Evolutionary conservation across 352 stramenopile species (phyloP).

Genomic region (Halophytophthora batemanensis): DNA sequence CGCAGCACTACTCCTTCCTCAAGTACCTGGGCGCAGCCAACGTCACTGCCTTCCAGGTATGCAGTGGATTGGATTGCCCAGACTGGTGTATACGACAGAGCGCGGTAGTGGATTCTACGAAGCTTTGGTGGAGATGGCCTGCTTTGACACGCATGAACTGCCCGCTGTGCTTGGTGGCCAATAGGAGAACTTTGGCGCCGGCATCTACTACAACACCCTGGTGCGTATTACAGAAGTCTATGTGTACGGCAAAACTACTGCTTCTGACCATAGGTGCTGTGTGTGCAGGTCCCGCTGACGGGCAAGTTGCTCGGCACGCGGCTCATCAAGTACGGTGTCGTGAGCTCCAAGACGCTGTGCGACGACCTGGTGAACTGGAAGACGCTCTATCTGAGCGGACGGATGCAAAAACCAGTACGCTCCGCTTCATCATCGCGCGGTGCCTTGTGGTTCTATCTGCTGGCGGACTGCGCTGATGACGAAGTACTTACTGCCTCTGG

Average conservation of each 20-base stretch:
- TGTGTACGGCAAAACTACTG: neutral
- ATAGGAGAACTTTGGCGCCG: slow-evolving; percentile 72
- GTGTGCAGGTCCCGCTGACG: slow-evolving; percentile 45
- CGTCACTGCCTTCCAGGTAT: slow-evolving; percentile 57
- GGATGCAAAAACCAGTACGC: slow-evolving; percentile 87
- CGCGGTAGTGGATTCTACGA: too few species aligned
- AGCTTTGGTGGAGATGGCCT: too few species aligned
- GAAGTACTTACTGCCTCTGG: too few species aligned
- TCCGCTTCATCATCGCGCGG: neutral
- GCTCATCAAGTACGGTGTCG: slow-evolving; percentile 89
- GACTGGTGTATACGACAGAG: too few species aligned
- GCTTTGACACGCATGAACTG: too few species aligned
- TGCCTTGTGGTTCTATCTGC: too few species aligned
- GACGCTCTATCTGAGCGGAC: slow-evolving; percentile 83
- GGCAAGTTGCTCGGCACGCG: slow-evolving; percentile 56
- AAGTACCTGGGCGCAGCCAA: slow-evolving; percentile 57
- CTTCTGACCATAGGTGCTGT: slow-evolving; percentile 1
- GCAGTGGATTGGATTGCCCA: too few species aligned
- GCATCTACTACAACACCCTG: slow-evolving; percentile 86
- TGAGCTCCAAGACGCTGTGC: slow-evolving; percentile 76
- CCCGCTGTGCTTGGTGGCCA: neutral
- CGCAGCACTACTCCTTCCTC: slow-evolving; percentile 79
- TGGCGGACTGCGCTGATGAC: too few species aligned
- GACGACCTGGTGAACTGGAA: slow-evolving; percentile 77
- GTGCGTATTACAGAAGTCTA: slow-evolving; percentile 14